Percentiles rank a stretch among this genome's conserved stretches.
Conservation (phyloP, 2,329 filamentous ascomycete species). For the Coleophoma eucalyptorum region DNA sequence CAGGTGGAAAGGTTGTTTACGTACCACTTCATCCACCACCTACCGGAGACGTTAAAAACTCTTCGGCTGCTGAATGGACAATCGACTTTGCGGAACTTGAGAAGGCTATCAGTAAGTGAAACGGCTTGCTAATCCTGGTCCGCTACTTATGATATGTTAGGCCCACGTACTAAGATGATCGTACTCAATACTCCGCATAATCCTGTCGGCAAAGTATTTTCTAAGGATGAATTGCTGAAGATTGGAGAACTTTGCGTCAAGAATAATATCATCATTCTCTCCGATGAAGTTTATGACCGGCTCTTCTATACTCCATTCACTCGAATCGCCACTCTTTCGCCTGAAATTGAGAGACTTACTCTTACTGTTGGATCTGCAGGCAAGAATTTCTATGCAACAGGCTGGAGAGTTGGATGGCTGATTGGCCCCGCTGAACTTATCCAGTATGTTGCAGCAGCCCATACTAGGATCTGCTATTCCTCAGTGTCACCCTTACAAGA, state of each 20-base stretch:
- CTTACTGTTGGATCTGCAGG: slow-evolving; percentile 93
- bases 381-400: slow-evolving; percentile 98
- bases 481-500: slow-evolving; percentile 93
- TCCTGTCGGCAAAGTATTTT: slow-evolving; percentile 94
- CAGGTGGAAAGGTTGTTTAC: slow-evolving; percentile 90
- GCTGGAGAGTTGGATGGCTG: slow-evolving; percentile 93
- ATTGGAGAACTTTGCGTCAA: slow-evolving; percentile 90
- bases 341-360: slow-evolving; percentile 83
- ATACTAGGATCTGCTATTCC: slow-evolving; percentile 94
- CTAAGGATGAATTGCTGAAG: slow-evolving; percentile 72
- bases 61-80: slow-evolving; percentile 83
- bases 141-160: not conserved
- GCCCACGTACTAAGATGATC: slow-evolving; percentile 87
- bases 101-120: slow-evolving; percentile 61
- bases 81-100: slow-evolving; percentile 83
- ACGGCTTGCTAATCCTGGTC: not conserved
- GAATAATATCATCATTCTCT: slow-evolving; percentile 89
- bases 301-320: slow-evolving; percentile 96
- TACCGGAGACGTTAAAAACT: slow-evolving; percentile 73
- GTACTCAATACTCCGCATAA: slow-evolving; percentile 88
- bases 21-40: slow-evolving; percentile 89
- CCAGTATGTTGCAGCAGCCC: slow-evolving; percentile 86
- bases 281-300: slow-evolving; percentile 90
- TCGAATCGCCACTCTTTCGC: slow-evolving; percentile 83
- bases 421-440: slow-evolving; percentile 87